phyloP scores from a whole-genome alignment of 2,329 filamentous ascomycete genomes.

The Lojkania enalia region DNA sequence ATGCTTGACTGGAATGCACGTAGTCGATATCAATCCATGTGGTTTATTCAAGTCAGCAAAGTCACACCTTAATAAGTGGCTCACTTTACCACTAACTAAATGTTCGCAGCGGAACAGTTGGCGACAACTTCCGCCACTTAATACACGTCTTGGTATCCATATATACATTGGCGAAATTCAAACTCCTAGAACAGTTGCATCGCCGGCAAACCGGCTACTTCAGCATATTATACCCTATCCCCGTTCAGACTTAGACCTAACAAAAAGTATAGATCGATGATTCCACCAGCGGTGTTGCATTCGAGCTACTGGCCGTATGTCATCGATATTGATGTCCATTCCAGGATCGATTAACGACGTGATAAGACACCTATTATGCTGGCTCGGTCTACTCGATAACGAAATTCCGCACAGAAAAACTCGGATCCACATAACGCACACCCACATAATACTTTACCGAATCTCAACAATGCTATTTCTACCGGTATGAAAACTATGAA shows the following conservation, averaged over 20 bases:
- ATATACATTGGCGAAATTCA: conserved; percentile 56
- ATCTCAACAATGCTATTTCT: no score
- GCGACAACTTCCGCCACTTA: conserved; percentile 67
- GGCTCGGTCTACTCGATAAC: no score
- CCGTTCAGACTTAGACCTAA: conserved; percentile 52
- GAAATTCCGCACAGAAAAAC: no score
- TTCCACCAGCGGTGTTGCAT: conserved; percentile 78
- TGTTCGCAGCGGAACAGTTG: conserved; percentile 66
- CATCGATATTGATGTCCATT: conserved; percentile 77
- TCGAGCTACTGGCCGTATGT: conserved; percentile 71
- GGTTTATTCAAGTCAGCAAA: conserved; percentile 52
- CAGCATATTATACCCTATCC: conserved; percentile 53
- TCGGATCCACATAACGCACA: no score
- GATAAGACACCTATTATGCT: no score
- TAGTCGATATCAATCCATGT: conserved; percentile 77
- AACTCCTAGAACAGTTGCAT: conserved; percentile 59
- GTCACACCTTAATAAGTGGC: neutral
- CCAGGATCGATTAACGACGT: no score
- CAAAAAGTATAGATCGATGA: conserved; percentile 68
- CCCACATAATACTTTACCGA: no score
- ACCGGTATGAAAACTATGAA: no score
- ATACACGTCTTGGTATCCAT: conserved; percentile 60
- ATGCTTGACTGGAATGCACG: conserved; percentile 63
- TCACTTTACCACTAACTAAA: conserved; percentile 52
- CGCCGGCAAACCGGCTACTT: conserved; percentile 50